Percentiles rank a stretch among this genome's conserved stretches.
Conservation (phyloP, 2,329 filamentous ascomycete genomes). For the Shiraia bambusicola region DNA sequence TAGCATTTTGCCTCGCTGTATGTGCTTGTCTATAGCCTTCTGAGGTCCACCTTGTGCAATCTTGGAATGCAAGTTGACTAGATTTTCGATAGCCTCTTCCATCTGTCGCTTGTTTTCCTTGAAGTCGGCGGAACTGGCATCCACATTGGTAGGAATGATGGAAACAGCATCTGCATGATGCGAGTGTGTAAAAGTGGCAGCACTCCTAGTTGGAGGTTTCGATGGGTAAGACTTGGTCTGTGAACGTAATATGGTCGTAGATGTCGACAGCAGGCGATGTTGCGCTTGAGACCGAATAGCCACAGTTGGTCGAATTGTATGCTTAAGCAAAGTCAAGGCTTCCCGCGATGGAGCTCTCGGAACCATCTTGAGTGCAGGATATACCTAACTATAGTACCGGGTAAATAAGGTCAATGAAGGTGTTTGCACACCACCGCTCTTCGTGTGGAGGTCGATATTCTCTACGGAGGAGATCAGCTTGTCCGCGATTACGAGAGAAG, state of each 20-base stretch:
- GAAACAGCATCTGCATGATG: slow-evolving; percentile 84
- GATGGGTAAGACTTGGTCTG: slow-evolving; percentile 15
- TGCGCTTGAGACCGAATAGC: slow-evolving; percentile 24
- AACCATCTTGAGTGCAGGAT: slow-evolving; percentile 24
- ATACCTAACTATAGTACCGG: not conserved
- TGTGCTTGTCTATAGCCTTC: slow-evolving; percentile 84
- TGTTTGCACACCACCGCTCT: slow-evolving; percentile 1
- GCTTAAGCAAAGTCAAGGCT: slow-evolving; percentile 36
- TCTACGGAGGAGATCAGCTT: not conserved
- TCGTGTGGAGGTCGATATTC: not conserved
- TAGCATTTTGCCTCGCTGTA: slow-evolving; percentile 89
- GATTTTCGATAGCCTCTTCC: slow-evolving; percentile 67
- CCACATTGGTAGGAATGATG: slow-evolving; percentile 72
- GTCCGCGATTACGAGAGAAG: no score
- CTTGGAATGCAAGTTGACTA: slow-evolving; percentile 69
- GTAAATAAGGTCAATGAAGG: not conserved
- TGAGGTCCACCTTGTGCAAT: slow-evolving; percentile 75
- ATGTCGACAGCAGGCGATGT: slow-evolving; percentile 18
- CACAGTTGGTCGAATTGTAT: slow-evolving; percentile 30
- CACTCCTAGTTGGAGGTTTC: slow-evolving; percentile 27
- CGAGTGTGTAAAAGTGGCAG: slow-evolving; percentile 76
- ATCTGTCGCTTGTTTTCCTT: slow-evolving; percentile 78
- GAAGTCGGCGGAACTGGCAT: slow-evolving; percentile 75
- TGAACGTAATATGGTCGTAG: slow-evolving; percentile 11
- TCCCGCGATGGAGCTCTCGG: slow-evolving; percentile 40